Evolutionary conservation across 306 rosid species (phyloP), one percentile per base, ranked within the genome.

Genomic region (Gillenia trifoliata): DNA sequence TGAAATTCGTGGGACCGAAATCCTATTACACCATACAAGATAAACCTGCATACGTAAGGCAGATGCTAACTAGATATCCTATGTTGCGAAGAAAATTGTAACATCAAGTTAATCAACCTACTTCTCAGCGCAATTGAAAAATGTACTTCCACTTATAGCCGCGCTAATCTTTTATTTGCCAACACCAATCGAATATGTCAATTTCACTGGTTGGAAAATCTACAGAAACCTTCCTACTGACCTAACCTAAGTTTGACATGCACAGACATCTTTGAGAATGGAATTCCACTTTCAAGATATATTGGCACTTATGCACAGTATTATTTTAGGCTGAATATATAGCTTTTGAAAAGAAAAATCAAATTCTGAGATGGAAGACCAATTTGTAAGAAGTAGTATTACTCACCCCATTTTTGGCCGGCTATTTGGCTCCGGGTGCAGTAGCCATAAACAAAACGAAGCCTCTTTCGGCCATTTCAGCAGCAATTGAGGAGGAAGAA

Each of bases 381-480:
- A 75, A 34, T 66, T 6, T 66, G 76, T 33, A 63, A 68, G 33
- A 63, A 71, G 75, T 71, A n/a, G n/a, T n/a, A n/a, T n/a, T n/a
- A 77, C 69, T 79, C 81, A 94, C 99, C 97, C 88, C 23, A 87
- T 79, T 60, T 90, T 87, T 33, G 97, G 99, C 66, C 99, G 93
- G 71, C 91, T 85, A 68, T 75, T 84, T 40, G 97, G 96, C 73
- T 94, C 97, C 0, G 99, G 99, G 76, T 94, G 99, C 52, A 94
- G 91, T 75, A 94, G 83, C 97, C 88, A 90, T 79, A 94, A 84
- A 84, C 99, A 92, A 90, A 90, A 94, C 19, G 97, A 90, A 82
- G 99, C 99, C 89, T 90, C 96, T 84, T 90, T 94, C 25, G 97
- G 93, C 96, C 99, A 94, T 78, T 92, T 94, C 78, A 85, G 86